A percentile compares a stretch with the other conserved stretches of the same genome.
Conservation (phyloP, 2,329 filamentous ascomycete species). For the Phoma sp. region DNA sequence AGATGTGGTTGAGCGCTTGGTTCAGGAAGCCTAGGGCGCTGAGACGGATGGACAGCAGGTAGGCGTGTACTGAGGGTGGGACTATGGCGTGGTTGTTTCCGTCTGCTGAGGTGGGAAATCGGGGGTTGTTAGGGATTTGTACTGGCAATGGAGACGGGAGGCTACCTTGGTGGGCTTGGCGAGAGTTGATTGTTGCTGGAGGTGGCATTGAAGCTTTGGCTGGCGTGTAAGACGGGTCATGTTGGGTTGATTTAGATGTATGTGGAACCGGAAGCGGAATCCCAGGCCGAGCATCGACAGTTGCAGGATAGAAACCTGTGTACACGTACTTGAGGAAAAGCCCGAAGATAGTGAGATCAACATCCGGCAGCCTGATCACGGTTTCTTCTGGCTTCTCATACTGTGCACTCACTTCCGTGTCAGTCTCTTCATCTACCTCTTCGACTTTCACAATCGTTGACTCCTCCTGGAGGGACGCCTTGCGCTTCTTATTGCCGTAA, state of each 20-base stretch:
- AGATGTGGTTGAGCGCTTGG: slow-evolving; percentile 19
- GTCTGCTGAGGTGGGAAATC: neutral
- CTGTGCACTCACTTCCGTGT: neutral
- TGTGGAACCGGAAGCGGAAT: neutral
- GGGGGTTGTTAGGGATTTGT: too few species aligned
- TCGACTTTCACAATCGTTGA: neutral
- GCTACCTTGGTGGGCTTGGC: neutral
- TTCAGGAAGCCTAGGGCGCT: slow-evolving; percentile 22
- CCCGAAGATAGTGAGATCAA: slow-evolving; percentile 23
- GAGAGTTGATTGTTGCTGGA: neutral
- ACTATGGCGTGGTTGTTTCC: neutral
- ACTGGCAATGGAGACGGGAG: neutral
- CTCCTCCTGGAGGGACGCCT: neutral
- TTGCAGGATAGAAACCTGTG: slow-evolving; percentile 21
- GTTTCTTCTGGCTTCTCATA: neutral
- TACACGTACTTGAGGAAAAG: slow-evolving; percentile 34
- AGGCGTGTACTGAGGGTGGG: slow-evolving; percentile 22
- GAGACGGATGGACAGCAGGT: slow-evolving; percentile 24
- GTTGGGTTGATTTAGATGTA: neutral
- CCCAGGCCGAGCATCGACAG: slow-evolving; percentile 9
- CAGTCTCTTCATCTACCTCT: neutral
- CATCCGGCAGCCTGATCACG: slow-evolving; percentile 5
- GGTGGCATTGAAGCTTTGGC: neutral
- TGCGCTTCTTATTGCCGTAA: slow-evolving; percentile 19
- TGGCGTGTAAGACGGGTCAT: neutral